Evolutionary conservation across 257 asterid genomes (phyloP).

Genomic region (Solanum clarkiae): DNA sequence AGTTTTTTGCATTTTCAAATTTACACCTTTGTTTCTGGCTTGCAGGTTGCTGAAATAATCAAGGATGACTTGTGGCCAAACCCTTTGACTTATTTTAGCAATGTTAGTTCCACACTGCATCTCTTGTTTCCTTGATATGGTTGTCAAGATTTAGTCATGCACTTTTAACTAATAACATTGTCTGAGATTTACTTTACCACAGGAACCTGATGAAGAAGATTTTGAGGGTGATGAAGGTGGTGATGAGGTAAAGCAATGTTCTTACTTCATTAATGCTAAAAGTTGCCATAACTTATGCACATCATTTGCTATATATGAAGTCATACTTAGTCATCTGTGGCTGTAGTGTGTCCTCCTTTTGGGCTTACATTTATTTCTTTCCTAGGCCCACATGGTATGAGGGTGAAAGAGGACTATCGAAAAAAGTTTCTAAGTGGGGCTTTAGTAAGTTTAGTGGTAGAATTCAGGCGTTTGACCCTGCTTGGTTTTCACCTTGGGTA

Average conservation of each 20-base stretch:
- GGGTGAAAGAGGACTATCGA: neutral
- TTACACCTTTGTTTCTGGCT: neutral
- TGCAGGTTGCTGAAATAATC: slow-evolving; percentile 68
- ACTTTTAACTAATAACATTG: neutral
- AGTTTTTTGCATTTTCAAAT: neutral
- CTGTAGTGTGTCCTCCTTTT: neutral
- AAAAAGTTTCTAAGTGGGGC: neutral
- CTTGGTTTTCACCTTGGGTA: neutral
- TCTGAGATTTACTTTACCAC: neutral
- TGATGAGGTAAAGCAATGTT: slow-evolving; percentile 31
- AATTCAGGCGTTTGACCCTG: neutral
- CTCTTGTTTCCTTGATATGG: neutral
- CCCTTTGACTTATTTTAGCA: slow-evolving; percentile 49
- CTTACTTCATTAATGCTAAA: neutral
- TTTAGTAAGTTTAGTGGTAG: neutral
- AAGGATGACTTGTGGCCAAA: slow-evolving; percentile 76
- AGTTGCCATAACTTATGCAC: neutral
- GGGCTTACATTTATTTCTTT: neutral
- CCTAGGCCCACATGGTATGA: neutral
- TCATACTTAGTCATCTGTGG: neutral
- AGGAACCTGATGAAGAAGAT: slow-evolving; percentile 61
- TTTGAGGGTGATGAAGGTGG: slow-evolving; percentile 21
- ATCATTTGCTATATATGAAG: neutral
- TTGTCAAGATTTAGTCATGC: neutral
- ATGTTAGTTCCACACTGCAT: slow-evolving; percentile 14